These are phyloP conservation scores for Erodium maritimum DNA, from an alignment of 345 rosid genomes.

Conservation along the genomic window DNA sequence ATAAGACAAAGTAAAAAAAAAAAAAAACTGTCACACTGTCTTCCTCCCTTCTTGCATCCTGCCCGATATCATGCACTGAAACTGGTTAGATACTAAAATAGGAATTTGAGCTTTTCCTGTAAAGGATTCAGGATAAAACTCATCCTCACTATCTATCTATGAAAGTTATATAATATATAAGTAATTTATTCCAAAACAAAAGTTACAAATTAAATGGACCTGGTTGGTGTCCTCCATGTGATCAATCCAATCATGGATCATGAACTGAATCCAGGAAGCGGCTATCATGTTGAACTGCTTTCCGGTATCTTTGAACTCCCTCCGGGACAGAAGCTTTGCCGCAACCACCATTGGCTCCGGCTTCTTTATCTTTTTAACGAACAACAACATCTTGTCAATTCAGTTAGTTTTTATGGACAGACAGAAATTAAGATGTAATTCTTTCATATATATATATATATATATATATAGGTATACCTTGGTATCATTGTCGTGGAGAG, in stretches of 20 bases:
- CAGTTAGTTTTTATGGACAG: no score
- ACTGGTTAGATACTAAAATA: no score
- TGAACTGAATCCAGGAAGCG: constrained; percentile 71
- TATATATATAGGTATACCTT: not conserved
- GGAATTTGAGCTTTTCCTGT: no score
- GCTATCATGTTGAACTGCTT: constrained; percentile 69
- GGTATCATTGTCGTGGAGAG: not conserved
- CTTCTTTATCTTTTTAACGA: constrained; percentile 35
- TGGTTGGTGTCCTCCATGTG: constrained; percentile 62
- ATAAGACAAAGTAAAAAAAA: no score
- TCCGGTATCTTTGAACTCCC: constrained; percentile 42
- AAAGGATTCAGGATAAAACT: no score
- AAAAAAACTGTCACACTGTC: no score
- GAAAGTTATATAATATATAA: not conserved
- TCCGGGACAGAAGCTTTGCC: constrained; percentile 44
- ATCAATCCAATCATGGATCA: constrained; percentile 88
- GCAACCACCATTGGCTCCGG: constrained; percentile 69
- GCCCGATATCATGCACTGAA: no score
- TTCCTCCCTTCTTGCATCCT: no score
- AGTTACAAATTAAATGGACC: constrained; percentile 1
- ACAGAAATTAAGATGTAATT: no score
- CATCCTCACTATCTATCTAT: no score
- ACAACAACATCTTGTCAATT: no score
- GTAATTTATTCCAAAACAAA: not conserved
- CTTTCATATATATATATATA: no score